A percentile compares a stretch with the other conserved stretches of the same genome.
Evolutionary conservation across 768 basidiomycete genomes (phyloP).

Genomic region (Mycena vitilis): DNA sequence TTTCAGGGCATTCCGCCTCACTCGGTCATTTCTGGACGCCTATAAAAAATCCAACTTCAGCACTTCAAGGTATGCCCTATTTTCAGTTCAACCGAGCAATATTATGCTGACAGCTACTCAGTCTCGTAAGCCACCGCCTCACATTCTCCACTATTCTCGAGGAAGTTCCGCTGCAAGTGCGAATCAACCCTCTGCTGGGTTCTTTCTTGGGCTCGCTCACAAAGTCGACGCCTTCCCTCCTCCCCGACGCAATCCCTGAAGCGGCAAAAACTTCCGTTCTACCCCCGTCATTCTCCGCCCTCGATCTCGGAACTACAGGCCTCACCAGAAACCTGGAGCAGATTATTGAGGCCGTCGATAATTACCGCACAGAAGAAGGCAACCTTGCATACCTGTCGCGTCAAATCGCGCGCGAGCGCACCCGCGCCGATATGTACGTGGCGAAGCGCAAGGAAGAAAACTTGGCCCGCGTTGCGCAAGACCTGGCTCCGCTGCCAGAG

Average conservation of each 20-base stretch:
- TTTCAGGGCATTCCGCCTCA: constrained; percentile 90
- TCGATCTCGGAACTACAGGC: constrained; percentile 78
- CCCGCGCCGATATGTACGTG: constrained; percentile 81
- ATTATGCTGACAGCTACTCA: constrained; percentile 46
- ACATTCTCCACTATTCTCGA: constrained; percentile 89
- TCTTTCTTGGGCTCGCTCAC: constrained; percentile 80
- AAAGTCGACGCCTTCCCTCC: constrained; percentile 54
- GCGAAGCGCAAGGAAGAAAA: constrained; percentile 94
- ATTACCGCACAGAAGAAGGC: constrained; percentile 90
- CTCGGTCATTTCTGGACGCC: constrained; percentile 82
- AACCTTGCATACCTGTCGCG: constrained; percentile 90
- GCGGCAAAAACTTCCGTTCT: constrained; percentile 54
- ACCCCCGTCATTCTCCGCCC: constrained; percentile 71
- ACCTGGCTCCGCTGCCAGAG: constrained; percentile 87
- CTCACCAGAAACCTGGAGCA: constrained; percentile 84
- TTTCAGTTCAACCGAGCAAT: constrained; percentile 17
- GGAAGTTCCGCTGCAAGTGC: constrained; percentile 87
- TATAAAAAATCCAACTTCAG: constrained; percentile 88
- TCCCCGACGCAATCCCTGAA: constrained; percentile 53
- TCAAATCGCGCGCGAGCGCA: constrained; percentile 88
- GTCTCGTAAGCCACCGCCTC: constrained; percentile 82
- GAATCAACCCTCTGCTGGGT: constrained; percentile 82
- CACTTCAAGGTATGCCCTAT: constrained; percentile 73
- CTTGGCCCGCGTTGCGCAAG: constrained; percentile 79
- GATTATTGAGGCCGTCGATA: constrained; percentile 87